Conservation (phyloP, 2,329 filamentous ascomycete species). For the Fusarium coicis region DNA sequence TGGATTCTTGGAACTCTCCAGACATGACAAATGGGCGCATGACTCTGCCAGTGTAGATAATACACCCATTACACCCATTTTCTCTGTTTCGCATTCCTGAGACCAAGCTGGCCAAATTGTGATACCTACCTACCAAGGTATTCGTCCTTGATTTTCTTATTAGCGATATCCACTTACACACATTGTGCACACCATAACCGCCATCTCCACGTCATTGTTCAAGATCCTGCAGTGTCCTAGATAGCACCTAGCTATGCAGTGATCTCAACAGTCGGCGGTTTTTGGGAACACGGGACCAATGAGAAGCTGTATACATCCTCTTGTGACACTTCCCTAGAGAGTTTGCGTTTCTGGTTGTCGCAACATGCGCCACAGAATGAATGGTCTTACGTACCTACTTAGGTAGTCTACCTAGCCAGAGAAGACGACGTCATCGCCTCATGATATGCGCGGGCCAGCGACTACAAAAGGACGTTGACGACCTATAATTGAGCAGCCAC, state of each 20-base stretch:
- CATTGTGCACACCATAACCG: slow-evolving; percentile 21
- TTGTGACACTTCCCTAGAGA: slow-evolving; percentile 34
- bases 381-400: slow-evolving; percentile 35
- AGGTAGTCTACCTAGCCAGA: slow-evolving; percentile 28
- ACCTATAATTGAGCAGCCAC: background rate
- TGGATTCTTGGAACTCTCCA: background rate
- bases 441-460: slow-evolving; percentile 13
- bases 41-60: background rate
- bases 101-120: background rate
- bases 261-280: slow-evolving; percentile 12
- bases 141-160: slow-evolving; percentile 24
- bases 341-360: slow-evolving; percentile 28
- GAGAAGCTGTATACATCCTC: slow-evolving; percentile 10
- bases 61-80: background rate
- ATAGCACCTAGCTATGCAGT: slow-evolving; percentile 5
- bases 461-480: slow-evolving; percentile 40
- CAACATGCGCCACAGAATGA: slow-evolving; percentile 27
- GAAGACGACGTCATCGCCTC: slow-evolving; percentile 44
- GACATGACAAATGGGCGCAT: background rate
- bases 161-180: slow-evolving; percentile 19
- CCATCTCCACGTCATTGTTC: slow-evolving; percentile 27
- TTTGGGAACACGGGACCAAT: slow-evolving; percentile 14
- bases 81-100: background rate
- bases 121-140: background rate
- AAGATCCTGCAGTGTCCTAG: slow-evolving; percentile 24